Evolutionary conservation across 257 asterid species (phyloP).

Genomic region (Datura wrightii): DNA sequence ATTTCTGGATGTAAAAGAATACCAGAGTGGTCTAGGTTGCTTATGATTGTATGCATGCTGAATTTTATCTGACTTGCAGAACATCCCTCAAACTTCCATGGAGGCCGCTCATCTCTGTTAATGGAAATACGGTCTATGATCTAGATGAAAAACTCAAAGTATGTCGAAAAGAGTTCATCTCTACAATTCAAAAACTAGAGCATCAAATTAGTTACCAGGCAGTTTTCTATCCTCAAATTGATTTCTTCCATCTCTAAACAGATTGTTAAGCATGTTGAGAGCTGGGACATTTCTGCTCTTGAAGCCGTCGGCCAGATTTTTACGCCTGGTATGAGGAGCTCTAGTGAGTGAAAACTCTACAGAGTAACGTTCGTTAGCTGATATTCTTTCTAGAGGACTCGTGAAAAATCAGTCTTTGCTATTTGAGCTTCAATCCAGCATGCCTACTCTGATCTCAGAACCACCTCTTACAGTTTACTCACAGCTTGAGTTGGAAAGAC

Average conservation of each 20-base stretch:
- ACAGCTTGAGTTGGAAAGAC: neutral
- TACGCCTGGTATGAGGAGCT: constrained; percentile 55
- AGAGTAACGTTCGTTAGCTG: neutral
- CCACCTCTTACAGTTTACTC: neutral
- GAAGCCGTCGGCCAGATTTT: constrained; percentile 81
- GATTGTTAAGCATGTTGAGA: constrained; percentile 78
- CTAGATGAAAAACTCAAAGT: constrained; percentile 58
- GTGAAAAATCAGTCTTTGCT: neutral
- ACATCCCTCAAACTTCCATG: constrained; percentile 82
- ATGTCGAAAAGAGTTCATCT: constrained; percentile 34
- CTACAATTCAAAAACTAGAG: neutral
- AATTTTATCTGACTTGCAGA: constrained; percentile 47
- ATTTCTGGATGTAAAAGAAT: neutral
- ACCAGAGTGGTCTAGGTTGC: neutral
- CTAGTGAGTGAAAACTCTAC: constrained; percentile 35
- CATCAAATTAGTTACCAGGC: neutral
- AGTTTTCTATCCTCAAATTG: neutral
- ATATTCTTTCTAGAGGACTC: neutral
- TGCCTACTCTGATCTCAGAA: neutral
- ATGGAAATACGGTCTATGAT: constrained; percentile 70
- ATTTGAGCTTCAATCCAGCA: neutral
- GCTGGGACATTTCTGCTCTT: constrained; percentile 75
- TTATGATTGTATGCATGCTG: neutral
- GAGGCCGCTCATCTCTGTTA: constrained; percentile 70
- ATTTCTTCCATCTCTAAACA: constrained; percentile 33